Base-by-base conservation (phyloP, 345 rosid species). In the Laguncularia racemosa region DNA sequence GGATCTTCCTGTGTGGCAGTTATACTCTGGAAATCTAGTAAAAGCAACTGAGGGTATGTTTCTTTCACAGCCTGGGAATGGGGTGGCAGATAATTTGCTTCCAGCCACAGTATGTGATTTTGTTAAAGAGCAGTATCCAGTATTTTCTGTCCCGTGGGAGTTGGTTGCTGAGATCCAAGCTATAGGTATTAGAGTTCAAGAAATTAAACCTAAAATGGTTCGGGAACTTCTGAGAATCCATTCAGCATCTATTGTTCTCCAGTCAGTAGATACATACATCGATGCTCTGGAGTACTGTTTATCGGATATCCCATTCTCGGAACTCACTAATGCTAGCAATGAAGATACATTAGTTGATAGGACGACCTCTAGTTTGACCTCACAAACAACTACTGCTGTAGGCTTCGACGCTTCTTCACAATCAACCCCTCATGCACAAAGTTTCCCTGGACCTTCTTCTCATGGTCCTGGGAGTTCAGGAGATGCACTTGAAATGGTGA, bases 11-110 rank as follows among this genome's bases (percentile, higher is more conserved):
- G 71, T 88, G 49, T 91, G 98, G 98, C 96, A 91, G 74, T 78
- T 91, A 55, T 88, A 85, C 72, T 84, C 96, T 0, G 98, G 98
- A 81, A 84, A 77, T 68, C 63, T 88, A 60, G 98, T 88, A 60
- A 91, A 79, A 82, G 86, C 91, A 59, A 84, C 78, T 65, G 98
- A 91, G 71, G 98, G 96, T 64, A 91, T 91, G 98, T 88, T 91
- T 80, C 81, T 91, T 66, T 81, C 96, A 62, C 96, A 81, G 56
- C 98, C 98, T 67, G 96, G 86, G 57, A 78, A 80, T 70, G 84
- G 79, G 44, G 83, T 88, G 59, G 84, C 81, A 69, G 88, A 60
- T 64, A 88, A 74, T 74, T 61, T 91, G 71, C 96, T 88, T 68
- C 95, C 98, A 0, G 77, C 88, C 59, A 84, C 96, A n/a, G 98